Evolutionary conservation across 805 yeast species (phyloP).

Genomic region (Candida ficus): DNA sequence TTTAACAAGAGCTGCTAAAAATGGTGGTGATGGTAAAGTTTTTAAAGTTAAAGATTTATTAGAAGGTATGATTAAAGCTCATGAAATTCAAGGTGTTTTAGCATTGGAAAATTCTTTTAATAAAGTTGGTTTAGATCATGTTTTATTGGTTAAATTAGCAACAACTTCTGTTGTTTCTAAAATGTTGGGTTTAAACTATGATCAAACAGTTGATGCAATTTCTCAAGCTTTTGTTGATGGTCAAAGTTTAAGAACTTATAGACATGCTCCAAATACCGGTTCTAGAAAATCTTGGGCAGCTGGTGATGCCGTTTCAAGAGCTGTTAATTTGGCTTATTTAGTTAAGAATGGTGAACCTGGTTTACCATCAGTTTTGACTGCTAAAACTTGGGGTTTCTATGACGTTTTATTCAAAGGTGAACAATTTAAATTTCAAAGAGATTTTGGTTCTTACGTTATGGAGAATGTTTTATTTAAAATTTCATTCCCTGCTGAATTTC

Average conservation of each 20-base stretch:
- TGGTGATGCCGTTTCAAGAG: constrained; percentile 57
- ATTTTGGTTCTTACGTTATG: constrained; percentile 55
- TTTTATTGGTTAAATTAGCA: constrained; percentile 52
- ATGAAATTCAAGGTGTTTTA: constrained; percentile 55
- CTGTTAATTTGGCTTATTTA: constrained; percentile 49
- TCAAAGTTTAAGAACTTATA: constrained; percentile 51
- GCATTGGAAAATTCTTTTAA: constrained; percentile 59
- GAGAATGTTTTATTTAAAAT: constrained; percentile 58
- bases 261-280: constrained; percentile 62
- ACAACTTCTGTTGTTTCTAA: constrained; percentile 55
- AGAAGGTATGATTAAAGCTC: constrained; percentile 57
- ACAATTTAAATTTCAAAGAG: constrained; percentile 48
- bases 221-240: constrained; percentile 63
- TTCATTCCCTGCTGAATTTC: constrained; percentile 62
- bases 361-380: constrained; percentile 53
- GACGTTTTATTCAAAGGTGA: constrained; percentile 53
- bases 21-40: constrained; percentile 35
- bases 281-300: constrained; percentile 66
- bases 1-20: constrained; percentile 40
- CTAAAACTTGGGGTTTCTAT: constrained; percentile 59
- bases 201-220: constrained; percentile 49
- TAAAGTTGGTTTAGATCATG: constrained; percentile 56
- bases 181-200: constrained; percentile 43
- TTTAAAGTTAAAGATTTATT: constrained; percentile 47
- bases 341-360: constrained; percentile 51